These are phyloP conservation scores for Zasmidium citrigriseum DNA, from an alignment of 2,329 filamentous ascomycete species.

Conservation along the genomic window DNA sequence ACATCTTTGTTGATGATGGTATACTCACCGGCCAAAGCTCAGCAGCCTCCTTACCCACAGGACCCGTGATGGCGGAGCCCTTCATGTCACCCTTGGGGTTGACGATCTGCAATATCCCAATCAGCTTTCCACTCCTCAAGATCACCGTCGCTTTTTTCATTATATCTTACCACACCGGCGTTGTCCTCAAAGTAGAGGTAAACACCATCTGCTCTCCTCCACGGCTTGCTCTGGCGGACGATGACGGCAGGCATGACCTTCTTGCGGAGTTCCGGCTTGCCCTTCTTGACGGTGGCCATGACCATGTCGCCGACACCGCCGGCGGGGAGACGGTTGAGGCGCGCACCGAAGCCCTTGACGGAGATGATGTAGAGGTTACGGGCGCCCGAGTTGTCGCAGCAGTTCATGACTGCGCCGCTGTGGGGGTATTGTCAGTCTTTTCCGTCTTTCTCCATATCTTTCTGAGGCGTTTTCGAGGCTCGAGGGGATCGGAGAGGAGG, in stretches of 20 bases:
- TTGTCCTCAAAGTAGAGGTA: slow-evolving; percentile 99
- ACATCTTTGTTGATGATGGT: background rate
- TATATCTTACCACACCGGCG: slow-evolving; percentile 79
- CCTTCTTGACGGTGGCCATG: slow-evolving; percentile 99
- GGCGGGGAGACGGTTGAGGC: slow-evolving; percentile 94
- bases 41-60: slow-evolving; percentile 99
- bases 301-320: slow-evolving; percentile 99
- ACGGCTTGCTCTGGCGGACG: slow-evolving; percentile 98
- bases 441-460: background rate
- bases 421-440: slow-evolving; percentile 13
- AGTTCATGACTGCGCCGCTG: slow-evolving; percentile 99
- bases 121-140: slow-evolving; percentile 39
- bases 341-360: slow-evolving; percentile 97
- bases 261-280: slow-evolving; percentile 99
- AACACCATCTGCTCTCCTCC: slow-evolving; percentile 97
- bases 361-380: slow-evolving; percentile 99
- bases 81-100: slow-evolving; percentile 99
- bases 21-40: slow-evolving; percentile 94
- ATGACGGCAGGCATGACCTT: slow-evolving; percentile 99
- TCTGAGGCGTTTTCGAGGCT: slow-evolving; percentile 4
- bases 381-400: slow-evolving; percentile 98
- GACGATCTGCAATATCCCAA: slow-evolving; percentile 68
- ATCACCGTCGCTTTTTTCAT: slow-evolving; percentile 49
- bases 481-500: background rate
- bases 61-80: slow-evolving; percentile 98